Evolutionary conservation across 169 alveolate genomes (phyloP), one percentile per base, ranked within the genome.

Genomic region (Babesia divergens): DNA sequence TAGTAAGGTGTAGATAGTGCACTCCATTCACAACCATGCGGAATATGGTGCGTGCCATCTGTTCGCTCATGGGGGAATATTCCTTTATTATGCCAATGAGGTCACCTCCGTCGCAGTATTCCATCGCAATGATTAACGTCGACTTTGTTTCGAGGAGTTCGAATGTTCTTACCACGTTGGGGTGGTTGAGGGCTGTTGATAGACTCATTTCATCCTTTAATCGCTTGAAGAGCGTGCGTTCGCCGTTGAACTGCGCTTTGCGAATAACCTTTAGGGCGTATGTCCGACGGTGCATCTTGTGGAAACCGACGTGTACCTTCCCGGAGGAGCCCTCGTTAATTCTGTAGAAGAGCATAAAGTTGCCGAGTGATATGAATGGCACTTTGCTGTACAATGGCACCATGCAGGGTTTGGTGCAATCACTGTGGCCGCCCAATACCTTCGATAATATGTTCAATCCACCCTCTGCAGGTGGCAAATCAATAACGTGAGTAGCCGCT

Each of bases 51-150:
- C 90, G 89, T 16, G 94, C 91, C 79, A 84, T 76, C 13, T 72
- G 54, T 59, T 91, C 95, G 11, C 84, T 65, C 28, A 89, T 52
- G 13, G 82, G 58, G 9, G 91, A 84, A 65, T 82, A 83, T 59
- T 90, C 90, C 64, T 90, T 89, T n/a, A 94, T 90, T 83, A 90
- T 90, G 46, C 91, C 89, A 51, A 92, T 93, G 55, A 94, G 65
- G 76, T 94, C 98, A 9, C 98, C 98, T 20, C 96, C 97, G 59
- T 91, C 90, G 54, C 92, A 85, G 74, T 90, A 90, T 50, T 94
- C 98, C 93, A 91, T 89, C 24, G 92, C 86, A 38, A 91, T 76
- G 67, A 86, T 86, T 66, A 93, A 66, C 42, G 84, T 69, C n/a
- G 84, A 89, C 28, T 64, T 80, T 37, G 95, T 84, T 47, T 91